Evolutionary conservation across 1,284 basidiomycete genomes (phyloP).

Genomic region (Cutaneotrichosporon mucoides): DNA sequence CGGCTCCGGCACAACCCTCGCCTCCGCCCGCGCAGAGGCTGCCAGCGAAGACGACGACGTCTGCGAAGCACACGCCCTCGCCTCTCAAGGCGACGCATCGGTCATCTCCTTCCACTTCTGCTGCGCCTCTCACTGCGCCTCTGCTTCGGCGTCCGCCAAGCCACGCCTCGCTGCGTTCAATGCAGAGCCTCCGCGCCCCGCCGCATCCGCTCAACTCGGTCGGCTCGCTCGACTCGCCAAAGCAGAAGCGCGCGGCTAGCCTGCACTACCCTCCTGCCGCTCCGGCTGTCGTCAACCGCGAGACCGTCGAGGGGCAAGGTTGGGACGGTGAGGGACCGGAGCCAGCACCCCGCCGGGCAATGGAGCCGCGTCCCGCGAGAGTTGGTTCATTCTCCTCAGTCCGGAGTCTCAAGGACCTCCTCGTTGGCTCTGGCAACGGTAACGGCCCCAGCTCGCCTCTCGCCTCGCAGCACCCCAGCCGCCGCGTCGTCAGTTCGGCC

Average conservation of each 20-base stretch:
- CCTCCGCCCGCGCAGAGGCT: no score
- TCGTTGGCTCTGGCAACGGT: conserved; percentile 1
- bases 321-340: conserved; percentile 21
- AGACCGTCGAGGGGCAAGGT: conserved; percentile 33
- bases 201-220: conserved; percentile 46
- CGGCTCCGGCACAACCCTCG: no score
- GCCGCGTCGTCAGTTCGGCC: no score
- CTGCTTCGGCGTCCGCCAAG: not conserved
- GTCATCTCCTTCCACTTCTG: not conserved
- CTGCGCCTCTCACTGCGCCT: not conserved
- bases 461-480: not conserved
- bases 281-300: conserved; percentile 37
- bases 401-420: conserved; percentile 20
- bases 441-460: not conserved
- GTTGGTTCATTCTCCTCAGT: conserved; percentile 25
- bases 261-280: conserved; percentile 44
- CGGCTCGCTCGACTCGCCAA: conserved; percentile 19
- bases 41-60: no score
- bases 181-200: conserved; percentile 43
- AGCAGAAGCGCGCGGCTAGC: conserved; percentile 25
- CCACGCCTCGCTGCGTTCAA: conserved; percentile 38
- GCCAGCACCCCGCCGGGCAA: conserved; percentile 1
- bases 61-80: no score
- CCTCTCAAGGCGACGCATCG: not conserved
- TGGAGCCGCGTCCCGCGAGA: conserved; percentile 7